phyloP scores from a whole-genome alignment of 2,329 filamentous ascomycete species.

The Penicillium sp. region DNA sequence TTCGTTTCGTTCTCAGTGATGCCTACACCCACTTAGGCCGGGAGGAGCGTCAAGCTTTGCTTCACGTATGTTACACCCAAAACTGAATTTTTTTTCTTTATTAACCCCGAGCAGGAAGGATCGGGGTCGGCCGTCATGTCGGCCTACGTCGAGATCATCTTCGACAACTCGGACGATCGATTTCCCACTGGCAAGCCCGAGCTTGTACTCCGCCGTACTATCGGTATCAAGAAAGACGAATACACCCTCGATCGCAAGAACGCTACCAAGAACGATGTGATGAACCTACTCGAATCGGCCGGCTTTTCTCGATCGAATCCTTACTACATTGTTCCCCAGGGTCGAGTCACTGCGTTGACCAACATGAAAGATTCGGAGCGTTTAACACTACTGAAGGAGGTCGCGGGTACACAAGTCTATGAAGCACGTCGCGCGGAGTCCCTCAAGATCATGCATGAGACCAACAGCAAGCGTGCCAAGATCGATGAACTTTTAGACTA shows the following conservation, averaged over 20 bases:
- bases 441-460: slow-evolving; percentile 94
- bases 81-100: neutral
- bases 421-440: slow-evolving; percentile 87
- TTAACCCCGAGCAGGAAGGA: slow-evolving; percentile 60
- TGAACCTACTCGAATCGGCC: slow-evolving; percentile 90
- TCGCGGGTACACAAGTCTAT: slow-evolving; percentile 97
- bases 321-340: slow-evolving; percentile 98
- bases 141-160: slow-evolving; percentile 98
- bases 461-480: slow-evolving; percentile 87
- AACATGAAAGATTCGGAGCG: slow-evolving; percentile 98
- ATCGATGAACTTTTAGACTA: slow-evolving; percentile 90
- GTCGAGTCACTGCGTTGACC: slow-evolving; percentile 88
- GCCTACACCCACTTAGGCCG: slow-evolving; percentile 93
- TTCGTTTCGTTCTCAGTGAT: slow-evolving; percentile 97
- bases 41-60: slow-evolving; percentile 88
- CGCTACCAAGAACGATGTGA: slow-evolving; percentile 87
- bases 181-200: slow-evolving; percentile 92
- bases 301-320: slow-evolving; percentile 96
- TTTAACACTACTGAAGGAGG: slow-evolving; percentile 86
- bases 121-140: slow-evolving; percentile 98
- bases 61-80: slow-evolving; percentile 58
- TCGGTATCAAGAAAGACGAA: slow-evolving; percentile 96
- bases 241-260: slow-evolving; percentile 97
- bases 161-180: slow-evolving; percentile 94
- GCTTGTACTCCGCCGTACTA: slow-evolving; percentile 84